Evolutionary conservation across 225 moss, liverwort and hornwort genomes (phyloP).

Genomic region (Bryoerythrophyllum caledonicum): DNA sequence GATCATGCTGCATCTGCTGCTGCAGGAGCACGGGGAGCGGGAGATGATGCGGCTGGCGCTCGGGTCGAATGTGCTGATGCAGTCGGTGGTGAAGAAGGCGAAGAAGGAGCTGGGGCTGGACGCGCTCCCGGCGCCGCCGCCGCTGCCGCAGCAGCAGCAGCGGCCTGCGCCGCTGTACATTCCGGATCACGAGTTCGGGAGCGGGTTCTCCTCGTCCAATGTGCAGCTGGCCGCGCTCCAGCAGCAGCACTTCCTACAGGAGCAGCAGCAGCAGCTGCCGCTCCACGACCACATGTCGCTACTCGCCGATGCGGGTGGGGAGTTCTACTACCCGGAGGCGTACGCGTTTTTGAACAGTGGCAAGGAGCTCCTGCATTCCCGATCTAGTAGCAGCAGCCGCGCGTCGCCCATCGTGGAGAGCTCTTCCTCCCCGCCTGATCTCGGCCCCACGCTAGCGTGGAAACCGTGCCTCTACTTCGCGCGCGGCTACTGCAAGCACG

Average conservation of each 20-base stretch:
- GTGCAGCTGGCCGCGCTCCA: slow-evolving; percentile 73
- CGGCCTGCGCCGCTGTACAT: slow-evolving; percentile 79
- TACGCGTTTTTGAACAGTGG: slow-evolving; percentile 83
- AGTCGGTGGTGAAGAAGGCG: slow-evolving; percentile 79
- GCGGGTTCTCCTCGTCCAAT: slow-evolving; percentile 53
- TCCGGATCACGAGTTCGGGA: slow-evolving; percentile 72
- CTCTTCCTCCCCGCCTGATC: slow-evolving; percentile 75
- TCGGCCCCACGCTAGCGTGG: slow-evolving; percentile 87
- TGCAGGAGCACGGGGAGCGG: slow-evolving; percentile 92
- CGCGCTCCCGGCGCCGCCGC: slow-evolving; percentile 24
- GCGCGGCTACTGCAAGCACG: slow-evolving; percentile 93
- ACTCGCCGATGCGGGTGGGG: slow-evolving; percentile 74
- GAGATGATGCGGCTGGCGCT: slow-evolving; percentile 87
- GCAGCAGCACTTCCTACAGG: slow-evolving; percentile 52
- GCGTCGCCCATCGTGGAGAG: slow-evolving; percentile 87
- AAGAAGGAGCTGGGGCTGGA: slow-evolving; percentile 89
- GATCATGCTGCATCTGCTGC: slow-evolving; percentile 87
- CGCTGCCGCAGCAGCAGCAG: slow-evolving; percentile 39
- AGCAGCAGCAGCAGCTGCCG: slow-evolving; percentile 62
- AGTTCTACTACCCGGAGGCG: slow-evolving; percentile 86
- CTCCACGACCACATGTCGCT: slow-evolving; percentile 77
- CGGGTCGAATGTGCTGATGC: slow-evolving; percentile 74
- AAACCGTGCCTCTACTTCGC: slow-evolving; percentile 98
- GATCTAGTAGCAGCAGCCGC: slow-evolving; percentile 95
- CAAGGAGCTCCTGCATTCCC: slow-evolving; percentile 92